These are phyloP conservation scores for Nemophila menziesii DNA, from an alignment of 257 asterid species.

Conservation along the genomic window DNA sequence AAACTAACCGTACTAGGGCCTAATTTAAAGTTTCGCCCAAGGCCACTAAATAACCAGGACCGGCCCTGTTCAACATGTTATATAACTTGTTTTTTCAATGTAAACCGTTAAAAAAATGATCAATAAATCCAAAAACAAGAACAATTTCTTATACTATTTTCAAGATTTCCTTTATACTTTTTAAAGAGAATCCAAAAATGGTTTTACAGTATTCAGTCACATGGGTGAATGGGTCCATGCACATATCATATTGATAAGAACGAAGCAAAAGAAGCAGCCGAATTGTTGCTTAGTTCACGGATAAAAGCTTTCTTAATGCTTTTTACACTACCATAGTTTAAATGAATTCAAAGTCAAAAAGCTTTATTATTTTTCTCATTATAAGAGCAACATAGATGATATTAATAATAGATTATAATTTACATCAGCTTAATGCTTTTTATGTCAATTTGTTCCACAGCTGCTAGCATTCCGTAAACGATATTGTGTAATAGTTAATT, in stretches of 20 bases:
- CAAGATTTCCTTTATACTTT: too few species aligned
- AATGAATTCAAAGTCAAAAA: neutral
- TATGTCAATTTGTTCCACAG: neutral
- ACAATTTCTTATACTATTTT: too few species aligned
- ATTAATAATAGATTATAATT: neutral
- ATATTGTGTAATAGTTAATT: too few species aligned
- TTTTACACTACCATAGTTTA: slow-evolving; percentile 5
- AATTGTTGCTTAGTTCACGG: slow-evolving; percentile 6
- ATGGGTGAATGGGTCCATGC: slow-evolving; percentile 23
- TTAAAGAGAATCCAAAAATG: too few species aligned
- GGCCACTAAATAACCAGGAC: too few species aligned
- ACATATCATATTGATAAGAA: slow-evolving; percentile 2
- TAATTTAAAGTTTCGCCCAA: too few species aligned
- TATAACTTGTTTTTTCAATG: too few species aligned
- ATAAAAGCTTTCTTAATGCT: slow-evolving; percentile 5
- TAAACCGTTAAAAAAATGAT: too few species aligned
- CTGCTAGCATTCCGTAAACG: too few species aligned
- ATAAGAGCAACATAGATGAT: neutral
- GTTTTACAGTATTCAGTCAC: slow-evolving; percentile 9
- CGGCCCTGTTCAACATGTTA: too few species aligned
- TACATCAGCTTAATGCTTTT: neutral
- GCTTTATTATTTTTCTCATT: neutral
- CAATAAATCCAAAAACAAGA: too few species aligned
- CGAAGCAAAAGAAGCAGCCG: slow-evolving; percentile 13
- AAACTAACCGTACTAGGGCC: too few species aligned